A percentile compares a stretch with the other conserved stretches of the same genome.
Conservation (phyloP, 495 filamentous ascomycete species). For the Trypethelium eluteriae region DNA sequence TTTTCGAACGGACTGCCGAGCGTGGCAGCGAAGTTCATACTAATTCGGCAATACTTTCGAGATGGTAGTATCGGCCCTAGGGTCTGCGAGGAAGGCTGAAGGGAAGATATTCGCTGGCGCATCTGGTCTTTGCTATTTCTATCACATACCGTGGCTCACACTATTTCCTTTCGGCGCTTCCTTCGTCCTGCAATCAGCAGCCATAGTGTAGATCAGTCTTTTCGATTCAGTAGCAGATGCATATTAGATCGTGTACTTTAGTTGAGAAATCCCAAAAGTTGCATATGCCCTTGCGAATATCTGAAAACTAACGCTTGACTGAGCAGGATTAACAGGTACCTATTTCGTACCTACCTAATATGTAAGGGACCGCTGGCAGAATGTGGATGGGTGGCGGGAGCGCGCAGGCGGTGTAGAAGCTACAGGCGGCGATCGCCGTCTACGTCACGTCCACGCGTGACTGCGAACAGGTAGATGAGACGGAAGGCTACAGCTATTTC, state of each 20-base stretch:
- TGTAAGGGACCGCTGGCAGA: background rate
- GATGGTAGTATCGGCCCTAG: background rate
- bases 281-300: too few species aligned
- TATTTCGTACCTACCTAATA: background rate
- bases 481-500: background rate
- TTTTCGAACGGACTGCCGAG: background rate
- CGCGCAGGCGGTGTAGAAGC: background rate
- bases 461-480: background rate
- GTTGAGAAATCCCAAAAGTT: background rate
- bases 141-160: background rate
- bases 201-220: slow-evolving; percentile 2
- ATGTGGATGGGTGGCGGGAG: background rate
- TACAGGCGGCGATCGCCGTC: background rate
- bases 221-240: background rate
- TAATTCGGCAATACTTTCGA: background rate
- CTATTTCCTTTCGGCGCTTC: slow-evolving; percentile 4
- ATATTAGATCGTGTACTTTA: slow-evolving; percentile 10
- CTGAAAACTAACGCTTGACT: too few species aligned
- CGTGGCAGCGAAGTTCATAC: background rate
- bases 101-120: slow-evolving; percentile 8
- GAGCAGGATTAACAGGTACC: too few species aligned
- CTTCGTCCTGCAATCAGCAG: background rate
- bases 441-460: background rate
- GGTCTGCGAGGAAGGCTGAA: background rate
- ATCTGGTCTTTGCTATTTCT: background rate